A percentile compares a stretch with the other conserved stretches of the same genome.
Conservation (phyloP, 2,329 filamentous ascomycete genomes). For the Didymella segeticola region DNA sequence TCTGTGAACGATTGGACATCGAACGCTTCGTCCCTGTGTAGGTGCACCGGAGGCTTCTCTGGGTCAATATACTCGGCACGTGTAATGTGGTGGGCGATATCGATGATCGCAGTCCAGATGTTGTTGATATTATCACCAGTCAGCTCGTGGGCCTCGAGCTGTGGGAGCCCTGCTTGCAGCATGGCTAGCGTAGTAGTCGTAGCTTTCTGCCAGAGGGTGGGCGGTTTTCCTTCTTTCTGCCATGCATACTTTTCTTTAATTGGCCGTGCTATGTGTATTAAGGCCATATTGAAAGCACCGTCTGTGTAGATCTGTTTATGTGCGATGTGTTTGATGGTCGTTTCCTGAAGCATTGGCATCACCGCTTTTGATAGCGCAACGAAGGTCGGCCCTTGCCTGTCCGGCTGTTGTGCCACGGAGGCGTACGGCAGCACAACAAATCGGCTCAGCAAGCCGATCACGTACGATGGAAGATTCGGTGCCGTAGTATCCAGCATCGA, state of each 20-base stretch:
- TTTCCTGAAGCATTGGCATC: constrained; percentile 71
- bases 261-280: constrained; percentile 72
- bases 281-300: constrained; percentile 68
- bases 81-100: constrained; percentile 48
- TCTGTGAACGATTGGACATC: constrained; percentile 77
- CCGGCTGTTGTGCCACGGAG: constrained; percentile 23
- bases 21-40: constrained; percentile 73
- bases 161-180: constrained; percentile 68
- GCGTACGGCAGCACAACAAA: constrained; percentile 75
- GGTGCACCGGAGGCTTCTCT: constrained; percentile 33
- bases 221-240: constrained; percentile 71
- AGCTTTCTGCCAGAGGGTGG: constrained; percentile 79
- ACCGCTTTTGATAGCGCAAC: constrained; percentile 86
- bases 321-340: constrained; percentile 65
- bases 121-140: constrained; percentile 49
- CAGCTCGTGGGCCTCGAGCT: constrained; percentile 34
- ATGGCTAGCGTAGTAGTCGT: constrained; percentile 74
- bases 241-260: constrained; percentile 84
- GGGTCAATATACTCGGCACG: constrained; percentile 50
- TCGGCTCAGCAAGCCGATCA: constrained; percentile 73
- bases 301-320: constrained; percentile 74
- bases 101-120: constrained; percentile 68
- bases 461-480: constrained; percentile 67
- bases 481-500: constrained; percentile 72
- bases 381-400: constrained; percentile 71